Evolutionary conservation across 352 stramenopile species (phyloP).

Genomic region (Sclerospora graminicola): DNA sequence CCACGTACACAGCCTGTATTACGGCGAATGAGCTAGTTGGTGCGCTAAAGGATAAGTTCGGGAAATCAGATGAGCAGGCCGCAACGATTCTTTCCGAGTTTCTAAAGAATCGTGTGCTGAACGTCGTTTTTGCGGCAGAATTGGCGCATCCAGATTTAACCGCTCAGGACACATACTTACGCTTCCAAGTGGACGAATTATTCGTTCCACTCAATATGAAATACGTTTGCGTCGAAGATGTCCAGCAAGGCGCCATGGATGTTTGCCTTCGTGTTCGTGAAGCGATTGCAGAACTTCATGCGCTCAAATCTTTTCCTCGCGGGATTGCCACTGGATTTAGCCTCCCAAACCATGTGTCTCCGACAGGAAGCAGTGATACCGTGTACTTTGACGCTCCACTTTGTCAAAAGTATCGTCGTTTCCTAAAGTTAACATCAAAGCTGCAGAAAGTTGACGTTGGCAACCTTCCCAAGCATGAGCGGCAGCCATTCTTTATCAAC

Average conservation of each 20-base stretch:
- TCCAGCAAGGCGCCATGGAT: slow-evolving; percentile 51
- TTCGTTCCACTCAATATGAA: slow-evolving; percentile 76
- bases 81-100: slow-evolving; percentile 31
- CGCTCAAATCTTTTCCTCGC: slow-evolving; percentile 45
- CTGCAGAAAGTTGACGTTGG: slow-evolving; percentile 67
- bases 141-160: slow-evolving; percentile 33
- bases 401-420: slow-evolving; percentile 57
- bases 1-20: slow-evolving; percentile 50
- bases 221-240: slow-evolving; percentile 43
- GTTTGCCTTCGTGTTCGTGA: slow-evolving; percentile 57
- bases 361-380: slow-evolving; percentile 8
- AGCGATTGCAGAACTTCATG: slow-evolving; percentile 57
- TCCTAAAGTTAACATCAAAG: slow-evolving; percentile 52
- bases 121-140: slow-evolving; percentile 47
- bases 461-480: slow-evolving; percentile 69
- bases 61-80: slow-evolving; percentile 36
- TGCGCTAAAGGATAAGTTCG: slow-evolving; percentile 48
- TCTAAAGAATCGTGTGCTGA: slow-evolving; percentile 34
- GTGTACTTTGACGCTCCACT: slow-evolving; percentile 48
- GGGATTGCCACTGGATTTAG: slow-evolving; percentile 67
- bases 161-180: slow-evolving; percentile 47
- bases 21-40: slow-evolving; percentile 38
- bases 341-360: slow-evolving; percentile 20
- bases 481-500: slow-evolving; percentile 86
- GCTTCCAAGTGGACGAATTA: slow-evolving; percentile 81